Percentiles rank a stretch among this genome's conserved stretches.
Evolutionary conservation across 306 rosid species (phyloP).

Genomic region (Dryas alaskensis): DNA sequence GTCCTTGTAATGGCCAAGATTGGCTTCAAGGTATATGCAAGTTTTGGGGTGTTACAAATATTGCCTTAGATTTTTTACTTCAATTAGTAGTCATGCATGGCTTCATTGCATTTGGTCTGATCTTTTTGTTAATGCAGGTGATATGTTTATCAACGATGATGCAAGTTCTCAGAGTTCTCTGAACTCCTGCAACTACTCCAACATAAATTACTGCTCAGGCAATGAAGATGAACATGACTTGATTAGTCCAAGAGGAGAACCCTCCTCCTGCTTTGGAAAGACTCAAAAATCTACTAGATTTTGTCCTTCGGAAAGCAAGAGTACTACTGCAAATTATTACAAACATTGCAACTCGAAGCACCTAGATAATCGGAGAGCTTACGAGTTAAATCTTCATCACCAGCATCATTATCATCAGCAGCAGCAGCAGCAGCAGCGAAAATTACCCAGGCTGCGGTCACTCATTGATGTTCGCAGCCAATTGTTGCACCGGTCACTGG

Average conservation of each 20-base stretch:
- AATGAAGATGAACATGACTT: slow-evolving; percentile 44
- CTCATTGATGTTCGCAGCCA: slow-evolving; percentile 49
- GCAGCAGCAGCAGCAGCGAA: slow-evolving; percentile 14
- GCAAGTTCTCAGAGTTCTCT: slow-evolving; percentile 53
- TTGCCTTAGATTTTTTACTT: no score
- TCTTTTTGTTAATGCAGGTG: slow-evolving; percentile 31
- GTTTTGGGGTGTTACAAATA: not conserved
- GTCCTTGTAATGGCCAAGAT: slow-evolving; percentile 22
- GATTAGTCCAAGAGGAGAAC: slow-evolving; percentile 23
- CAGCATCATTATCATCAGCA: slow-evolving; percentile 1
- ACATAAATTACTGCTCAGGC: slow-evolving; percentile 41
- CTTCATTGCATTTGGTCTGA: not conserved
- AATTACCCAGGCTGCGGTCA: slow-evolving; percentile 38
- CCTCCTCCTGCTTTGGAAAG: slow-evolving; percentile 22
- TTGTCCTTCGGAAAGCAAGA: slow-evolving; percentile 45
- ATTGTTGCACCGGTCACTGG: slow-evolving; percentile 49
- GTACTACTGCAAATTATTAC: slow-evolving; percentile 12
- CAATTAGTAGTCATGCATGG: not conserved
- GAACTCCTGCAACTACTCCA: slow-evolving; percentile 54
- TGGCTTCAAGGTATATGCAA: slow-evolving; percentile 49
- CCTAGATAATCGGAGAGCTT: slow-evolving; percentile 11
- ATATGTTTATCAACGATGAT: slow-evolving; percentile 44
- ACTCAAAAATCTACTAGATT: slow-evolving; percentile 56
- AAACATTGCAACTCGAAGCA: slow-evolving; percentile 13
- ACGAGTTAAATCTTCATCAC: slow-evolving; percentile 10